Base-by-base conservation (phyloP, 805 yeast genomes). In the Pichia membranifaciens region DNA sequence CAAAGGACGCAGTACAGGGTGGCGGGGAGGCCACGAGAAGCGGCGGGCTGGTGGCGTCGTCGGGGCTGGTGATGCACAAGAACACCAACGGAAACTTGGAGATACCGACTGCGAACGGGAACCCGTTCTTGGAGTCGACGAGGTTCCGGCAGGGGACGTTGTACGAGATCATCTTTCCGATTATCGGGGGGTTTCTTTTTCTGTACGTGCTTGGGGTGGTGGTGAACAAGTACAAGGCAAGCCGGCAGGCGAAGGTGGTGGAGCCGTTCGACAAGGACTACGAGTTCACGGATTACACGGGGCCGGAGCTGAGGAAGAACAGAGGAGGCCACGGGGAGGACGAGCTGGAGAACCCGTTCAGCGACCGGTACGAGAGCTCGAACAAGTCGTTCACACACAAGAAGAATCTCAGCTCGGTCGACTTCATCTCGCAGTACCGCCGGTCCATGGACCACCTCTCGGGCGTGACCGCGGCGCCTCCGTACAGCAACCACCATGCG, bases 161-260 rank as follows among this genome's bases (percentile, higher is more conserved):
- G n/a, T 62, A 61, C 38, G 41, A 53, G 15, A 60, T 61, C 5
- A 47, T 59, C 12, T 49, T 59, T 2, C 67, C 67, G 1, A 55
- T 60, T 1, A 47, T 62, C n/a, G 58, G 50, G 1, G 59, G 51
- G 2, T 36, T 57, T 8, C 41, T 62, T 15, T 29, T 61, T 2
- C 38, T 58, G 4, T 62, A 60, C 37, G 39, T 61, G 9, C 8
- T 54, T 1, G 56, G 58, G 5, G 55, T 54, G 17, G 44, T 54
- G 3, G 53, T 53, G 22, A 55, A 49, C 22, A 55, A 60, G 32
- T 46, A 46, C 32, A 51, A 51, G 34, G 64, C 66, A 1, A 57
- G 46, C 45, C 45, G 50, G 28, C 56, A 57, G 32, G 61, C 64
- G 5, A 54, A 47, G 29, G 41, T 41, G 5, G 58, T 48, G 18